Evolutionary conservation across 257 asterid genomes (phyloP).

Genomic region (Hygrophila difformis): DNA sequence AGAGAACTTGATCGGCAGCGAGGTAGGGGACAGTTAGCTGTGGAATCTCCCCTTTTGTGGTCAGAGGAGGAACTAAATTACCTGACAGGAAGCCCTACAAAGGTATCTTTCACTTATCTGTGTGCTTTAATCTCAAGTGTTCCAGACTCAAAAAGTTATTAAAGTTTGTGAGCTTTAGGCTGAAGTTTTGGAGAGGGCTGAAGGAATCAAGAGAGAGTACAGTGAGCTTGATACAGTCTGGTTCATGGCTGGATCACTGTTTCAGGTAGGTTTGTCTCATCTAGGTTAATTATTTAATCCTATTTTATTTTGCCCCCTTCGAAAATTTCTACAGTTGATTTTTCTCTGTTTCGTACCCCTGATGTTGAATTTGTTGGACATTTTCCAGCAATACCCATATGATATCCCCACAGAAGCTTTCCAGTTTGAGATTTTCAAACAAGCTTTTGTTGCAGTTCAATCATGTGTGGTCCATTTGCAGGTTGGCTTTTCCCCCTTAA

Average conservation of each 20-base stretch:
- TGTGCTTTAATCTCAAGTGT: not conserved
- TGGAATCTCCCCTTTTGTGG: conserved; percentile 95
- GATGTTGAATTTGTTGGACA: conserved; percentile 15
- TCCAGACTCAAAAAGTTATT: conserved; percentile 9
- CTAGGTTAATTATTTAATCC: not conserved
- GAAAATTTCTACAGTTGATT: not conserved
- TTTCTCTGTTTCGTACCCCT: conserved; percentile 7
- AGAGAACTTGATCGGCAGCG: conserved; percentile 94
- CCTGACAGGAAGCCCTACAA: conserved; percentile 90
- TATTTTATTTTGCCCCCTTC: not conserved
- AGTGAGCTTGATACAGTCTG: conserved; percentile 97
- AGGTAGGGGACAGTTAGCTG: conserved; percentile 98
- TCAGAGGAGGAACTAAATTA: conserved; percentile 79
- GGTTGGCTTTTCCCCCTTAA: conserved; percentile 40
- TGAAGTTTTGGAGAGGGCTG: conserved; percentile 75
- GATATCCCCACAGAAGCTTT: conserved; percentile 99
- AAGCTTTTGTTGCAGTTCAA: conserved; percentile 98
- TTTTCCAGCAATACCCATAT: conserved; percentile 90
- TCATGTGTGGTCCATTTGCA: conserved; percentile 99
- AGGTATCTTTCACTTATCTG: conserved; percentile 35
- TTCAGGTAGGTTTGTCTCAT: conserved; percentile 44
- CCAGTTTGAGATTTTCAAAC: conserved; percentile 89
- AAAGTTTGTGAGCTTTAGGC: conserved; percentile 39
- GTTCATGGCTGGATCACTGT: conserved; percentile 99
- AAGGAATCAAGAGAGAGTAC: conserved; percentile 90